A percentile compares a stretch with the other conserved stretches of the same genome.
phyloP scores from a whole-genome alignment of 2,329 filamentous ascomycete species.

The Clarireedia sp. region DNA sequence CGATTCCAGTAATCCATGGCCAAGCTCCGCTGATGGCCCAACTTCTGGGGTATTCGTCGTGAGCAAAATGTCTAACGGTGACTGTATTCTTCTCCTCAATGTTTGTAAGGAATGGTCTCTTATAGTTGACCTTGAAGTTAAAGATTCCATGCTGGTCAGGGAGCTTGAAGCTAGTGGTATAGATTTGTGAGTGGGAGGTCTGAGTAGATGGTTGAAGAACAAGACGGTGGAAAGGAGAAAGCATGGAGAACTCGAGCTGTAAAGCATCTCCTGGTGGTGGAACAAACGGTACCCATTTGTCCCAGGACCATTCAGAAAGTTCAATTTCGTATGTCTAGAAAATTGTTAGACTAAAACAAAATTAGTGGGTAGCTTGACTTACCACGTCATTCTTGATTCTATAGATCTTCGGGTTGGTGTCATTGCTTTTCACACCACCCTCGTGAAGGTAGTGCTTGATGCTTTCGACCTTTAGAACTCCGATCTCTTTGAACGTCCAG shows the following conservation, averaged over 20 bases:
- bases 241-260: slow-evolving; percentile 97
- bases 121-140: slow-evolving; percentile 97
- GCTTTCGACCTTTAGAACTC: slow-evolving; percentile 76
- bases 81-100: slow-evolving; percentile 93
- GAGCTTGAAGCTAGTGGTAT: slow-evolving; percentile 66
- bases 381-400: slow-evolving; percentile 95
- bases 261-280: slow-evolving; percentile 63
- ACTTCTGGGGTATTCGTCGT: slow-evolving; percentile 91
- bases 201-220: slow-evolving; percentile 51
- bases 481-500: slow-evolving; percentile 95
- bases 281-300: slow-evolving; percentile 67
- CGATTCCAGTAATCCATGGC: slow-evolving; percentile 89
- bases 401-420: slow-evolving; percentile 78
- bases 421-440: slow-evolving; percentile 41
- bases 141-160: slow-evolving; percentile 99
- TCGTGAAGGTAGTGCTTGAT: slow-evolving; percentile 69
- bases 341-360: slow-evolving; percentile 10
- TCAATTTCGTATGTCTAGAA: slow-evolving; percentile 48
- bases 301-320: slow-evolving; percentile 73
- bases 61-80: slow-evolving; percentile 90
- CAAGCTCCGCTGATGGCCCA: slow-evolving; percentile 85
- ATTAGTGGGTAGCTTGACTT: slow-evolving; percentile 37
- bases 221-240: slow-evolving; percentile 92
- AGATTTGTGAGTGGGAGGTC: slow-evolving; percentile 63
- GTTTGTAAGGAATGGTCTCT: slow-evolving; percentile 81